These are phyloP conservation scores for Auricularia cornea DNA, from an alignment of 768 basidiomycete genomes.

Conservation along the genomic window DNA sequence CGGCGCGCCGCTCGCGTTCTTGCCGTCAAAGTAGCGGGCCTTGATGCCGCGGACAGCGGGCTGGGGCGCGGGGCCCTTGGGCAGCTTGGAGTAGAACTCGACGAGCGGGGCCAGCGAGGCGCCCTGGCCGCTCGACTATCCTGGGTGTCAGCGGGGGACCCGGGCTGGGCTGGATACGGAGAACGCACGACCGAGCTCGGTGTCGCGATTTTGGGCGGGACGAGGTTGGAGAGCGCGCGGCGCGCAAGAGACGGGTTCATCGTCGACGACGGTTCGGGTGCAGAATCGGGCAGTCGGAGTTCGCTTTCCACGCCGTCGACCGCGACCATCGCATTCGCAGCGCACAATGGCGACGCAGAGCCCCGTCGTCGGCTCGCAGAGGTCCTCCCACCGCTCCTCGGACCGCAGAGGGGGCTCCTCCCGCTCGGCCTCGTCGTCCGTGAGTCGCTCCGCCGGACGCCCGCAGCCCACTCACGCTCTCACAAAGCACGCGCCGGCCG, in stretches of 20 bases:
- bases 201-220: conserved; percentile 94
- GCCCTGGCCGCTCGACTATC: conserved; percentile 72
- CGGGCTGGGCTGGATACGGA: neutral
- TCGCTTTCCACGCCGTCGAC: neutral
- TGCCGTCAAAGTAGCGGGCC: conserved; percentile 74
- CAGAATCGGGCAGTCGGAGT: neutral
- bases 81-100: conserved; percentile 93
- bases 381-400: neutral
- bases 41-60: conserved; percentile 59
- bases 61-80: conserved; percentile 71
- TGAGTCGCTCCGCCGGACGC: neutral
- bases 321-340: neutral
- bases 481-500: conserved; percentile 41
- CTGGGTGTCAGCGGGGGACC: neutral
- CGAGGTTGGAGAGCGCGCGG: conserved; percentile 73
- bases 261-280: neutral
- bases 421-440: neutral
- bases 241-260: conserved; percentile 84
- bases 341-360: neutral
- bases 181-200: conserved; percentile 73
- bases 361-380: neutral
- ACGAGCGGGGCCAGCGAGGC: conserved; percentile 78
- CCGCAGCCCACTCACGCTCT: neutral
- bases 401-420: neutral
- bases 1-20: conserved; percentile 73